Evolutionary conservation across 129 eudicot species (phyloP).

Genomic region (Sambucus nigra): DNA sequence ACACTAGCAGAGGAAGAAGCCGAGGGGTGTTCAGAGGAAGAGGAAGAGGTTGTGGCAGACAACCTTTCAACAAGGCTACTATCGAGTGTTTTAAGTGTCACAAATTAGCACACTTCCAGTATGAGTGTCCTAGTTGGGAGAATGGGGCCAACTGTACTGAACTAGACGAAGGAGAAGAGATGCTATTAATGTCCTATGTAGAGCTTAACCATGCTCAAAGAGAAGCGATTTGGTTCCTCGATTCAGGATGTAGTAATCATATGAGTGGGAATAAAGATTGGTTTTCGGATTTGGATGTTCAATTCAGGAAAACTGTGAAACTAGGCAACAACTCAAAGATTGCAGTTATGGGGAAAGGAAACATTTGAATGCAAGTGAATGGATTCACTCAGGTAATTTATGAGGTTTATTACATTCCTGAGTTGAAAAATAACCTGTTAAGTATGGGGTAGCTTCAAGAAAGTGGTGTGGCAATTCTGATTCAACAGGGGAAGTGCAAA

Average conservation of each 20-base stretch:
- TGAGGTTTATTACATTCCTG: neutral
- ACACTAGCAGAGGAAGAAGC: neutral
- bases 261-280: neutral
- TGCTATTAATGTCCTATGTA: neutral
- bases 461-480: neutral
- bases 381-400: neutral
- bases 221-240: conserved; percentile 1
- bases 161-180: neutral
- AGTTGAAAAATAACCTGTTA: neutral
- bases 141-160: neutral
- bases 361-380: neutral
- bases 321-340: neutral
- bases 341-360: no score
- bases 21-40: neutral
- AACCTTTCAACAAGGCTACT: neutral
- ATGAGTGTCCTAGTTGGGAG: neutral
- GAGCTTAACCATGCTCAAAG: neutral
- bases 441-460: conserved; percentile 4
- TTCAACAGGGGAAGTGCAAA: neutral
- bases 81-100: conserved; percentile 1
- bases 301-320: neutral
- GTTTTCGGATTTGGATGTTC: neutral
- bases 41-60: neutral
- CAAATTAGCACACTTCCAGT: neutral
- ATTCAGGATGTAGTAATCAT: conserved; percentile 9